These are phyloP conservation scores for Saturnispora halmiae DNA, from an alignment of 805 yeast genomes.

Conservation along the genomic window DNA sequence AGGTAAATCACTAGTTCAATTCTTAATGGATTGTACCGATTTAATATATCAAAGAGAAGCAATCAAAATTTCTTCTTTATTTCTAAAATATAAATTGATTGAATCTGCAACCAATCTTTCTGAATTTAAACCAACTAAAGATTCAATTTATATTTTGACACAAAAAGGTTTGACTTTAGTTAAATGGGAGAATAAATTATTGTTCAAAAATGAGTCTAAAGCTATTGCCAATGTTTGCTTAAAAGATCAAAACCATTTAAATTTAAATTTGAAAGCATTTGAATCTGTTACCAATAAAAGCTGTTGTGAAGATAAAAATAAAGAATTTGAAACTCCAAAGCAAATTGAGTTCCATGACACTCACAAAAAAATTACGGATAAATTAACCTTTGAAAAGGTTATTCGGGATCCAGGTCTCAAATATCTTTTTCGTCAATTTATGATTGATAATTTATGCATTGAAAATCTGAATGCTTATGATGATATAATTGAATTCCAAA, in stretches of 20 bases:
- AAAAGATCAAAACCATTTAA: no score
- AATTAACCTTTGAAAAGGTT: conserved; percentile 31
- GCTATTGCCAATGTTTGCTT: no score
- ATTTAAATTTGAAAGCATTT: neutral
- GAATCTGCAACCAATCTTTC: conserved; percentile 29
- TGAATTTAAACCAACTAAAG: conserved; percentile 13
- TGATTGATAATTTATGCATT: conserved; percentile 54
- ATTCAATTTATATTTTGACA: conserved; percentile 21
- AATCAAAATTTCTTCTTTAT: conserved; percentile 39
- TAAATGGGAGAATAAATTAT: conserved; percentile 20
- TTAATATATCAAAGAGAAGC: conserved; percentile 47
- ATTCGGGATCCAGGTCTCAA: conserved; percentile 70
- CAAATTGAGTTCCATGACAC: neutral
- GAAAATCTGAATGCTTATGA: conserved; percentile 71
- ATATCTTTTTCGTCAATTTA: conserved; percentile 55
- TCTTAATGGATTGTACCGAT: conserved; percentile 88
- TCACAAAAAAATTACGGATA: neutral
- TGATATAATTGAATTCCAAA: conserved; percentile 46
- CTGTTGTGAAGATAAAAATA: neutral
- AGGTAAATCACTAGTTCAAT: conserved; percentile 75
- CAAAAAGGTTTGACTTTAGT: conserved; percentile 17
- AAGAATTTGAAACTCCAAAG: neutral
- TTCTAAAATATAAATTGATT: conserved; percentile 40
- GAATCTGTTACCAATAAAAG: no score
- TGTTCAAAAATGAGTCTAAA: no score